Evolutionary conservation across 768 basidiomycete species (phyloP).

Genomic region (Trametes maxima): DNA sequence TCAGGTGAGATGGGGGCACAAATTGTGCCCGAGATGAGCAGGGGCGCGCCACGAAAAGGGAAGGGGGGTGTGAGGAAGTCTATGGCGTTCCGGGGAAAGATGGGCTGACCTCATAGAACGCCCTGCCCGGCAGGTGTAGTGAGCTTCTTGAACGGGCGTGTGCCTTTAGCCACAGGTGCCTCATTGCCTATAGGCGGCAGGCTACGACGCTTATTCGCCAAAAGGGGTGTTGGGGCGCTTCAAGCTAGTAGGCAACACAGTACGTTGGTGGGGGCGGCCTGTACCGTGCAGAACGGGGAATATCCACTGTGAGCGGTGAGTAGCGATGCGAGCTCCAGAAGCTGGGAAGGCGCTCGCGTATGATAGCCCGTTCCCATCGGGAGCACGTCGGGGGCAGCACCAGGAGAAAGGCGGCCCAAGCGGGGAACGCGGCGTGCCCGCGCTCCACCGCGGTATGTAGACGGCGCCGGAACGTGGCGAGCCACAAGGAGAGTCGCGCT

Average conservation of each 20-base stretch:
- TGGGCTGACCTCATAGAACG: background rate
- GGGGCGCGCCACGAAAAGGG: background rate
- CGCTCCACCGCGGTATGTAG: background rate
- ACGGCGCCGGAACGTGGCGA: slow-evolving; percentile 8
- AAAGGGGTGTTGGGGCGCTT: background rate
- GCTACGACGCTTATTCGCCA: background rate
- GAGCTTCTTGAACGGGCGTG: background rate
- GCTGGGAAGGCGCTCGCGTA: background rate
- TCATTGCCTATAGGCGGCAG: background rate
- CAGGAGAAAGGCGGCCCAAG: background rate
- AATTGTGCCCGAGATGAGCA: background rate
- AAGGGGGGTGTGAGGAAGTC: background rate
- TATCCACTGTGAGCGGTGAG: too few relatives aligned
- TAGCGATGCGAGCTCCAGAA: background rate
- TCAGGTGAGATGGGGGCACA: background rate
- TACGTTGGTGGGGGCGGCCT: background rate
- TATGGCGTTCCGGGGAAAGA: background rate
- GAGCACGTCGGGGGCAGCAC: slow-evolving; percentile 11
- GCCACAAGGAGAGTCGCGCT: background rate
- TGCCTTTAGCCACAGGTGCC: slow-evolving; percentile 14
- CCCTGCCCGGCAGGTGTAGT: background rate
- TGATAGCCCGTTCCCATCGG: slow-evolving; percentile 13
- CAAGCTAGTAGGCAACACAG: background rate
- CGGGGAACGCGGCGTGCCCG: background rate
- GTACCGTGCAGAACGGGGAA: background rate